These are phyloP conservation scores for Bipolaris zeicola DNA, from an alignment of 2,329 filamentous ascomycete species.

Conservation along the genomic window DNA sequence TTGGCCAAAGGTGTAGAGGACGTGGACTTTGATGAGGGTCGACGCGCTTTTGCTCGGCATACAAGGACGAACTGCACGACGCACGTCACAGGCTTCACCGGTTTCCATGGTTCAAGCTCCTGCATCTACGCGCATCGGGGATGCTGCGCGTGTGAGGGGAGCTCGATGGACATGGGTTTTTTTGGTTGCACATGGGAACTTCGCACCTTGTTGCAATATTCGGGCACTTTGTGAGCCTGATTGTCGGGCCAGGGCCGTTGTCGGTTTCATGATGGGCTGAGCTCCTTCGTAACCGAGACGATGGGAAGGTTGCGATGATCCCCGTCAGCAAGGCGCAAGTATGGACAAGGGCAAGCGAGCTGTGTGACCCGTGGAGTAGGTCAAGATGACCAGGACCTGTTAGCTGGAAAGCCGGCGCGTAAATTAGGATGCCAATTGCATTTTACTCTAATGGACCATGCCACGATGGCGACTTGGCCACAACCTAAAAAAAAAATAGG, in stretches of 20 bases:
- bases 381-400: conserved; percentile 5
- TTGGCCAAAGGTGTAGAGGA: conserved; percentile 5
- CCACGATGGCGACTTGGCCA: background rate
- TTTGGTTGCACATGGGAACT: conserved; percentile 18
- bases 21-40: conserved; percentile 17
- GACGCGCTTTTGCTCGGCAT: conserved; percentile 14
- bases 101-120: conserved; percentile 19
- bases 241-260: conserved; percentile 23
- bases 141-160: conserved; percentile 3
- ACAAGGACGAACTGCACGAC: conserved; percentile 15
- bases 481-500: conserved; percentile 3
- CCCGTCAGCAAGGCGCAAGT: conserved; percentile 6
- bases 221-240: conserved; percentile 24
- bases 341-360: conserved; percentile 14
- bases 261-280: conserved; percentile 18
- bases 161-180: conserved; percentile 10
- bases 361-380: conserved; percentile 6
- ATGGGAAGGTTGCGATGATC: conserved; percentile 14
- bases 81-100: conserved; percentile 25
- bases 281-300: conserved; percentile 22
- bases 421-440: conserved; percentile 3
- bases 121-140: conserved; percentile 13
- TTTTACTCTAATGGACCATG: conserved; percentile 4
- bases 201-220: conserved; percentile 24
- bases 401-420: conserved; percentile 13